Conservation (phyloP, 2,329 filamentous ascomycete genomes). For the Aspergillus udagawae region DNA sequence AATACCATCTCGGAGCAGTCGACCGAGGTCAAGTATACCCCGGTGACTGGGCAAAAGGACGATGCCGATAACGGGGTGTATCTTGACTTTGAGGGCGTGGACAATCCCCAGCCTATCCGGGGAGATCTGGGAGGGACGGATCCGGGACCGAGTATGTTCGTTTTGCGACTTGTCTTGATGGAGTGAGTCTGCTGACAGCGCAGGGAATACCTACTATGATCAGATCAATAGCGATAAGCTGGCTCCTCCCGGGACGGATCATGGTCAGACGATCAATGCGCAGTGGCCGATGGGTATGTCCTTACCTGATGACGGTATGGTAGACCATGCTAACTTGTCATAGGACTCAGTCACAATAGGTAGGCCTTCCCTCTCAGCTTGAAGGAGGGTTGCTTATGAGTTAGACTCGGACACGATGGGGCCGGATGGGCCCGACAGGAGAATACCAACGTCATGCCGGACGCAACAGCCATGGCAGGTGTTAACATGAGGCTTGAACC, state of each 20-base stretch:
- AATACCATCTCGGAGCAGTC: slow-evolving; percentile 33
- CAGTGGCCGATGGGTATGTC: slow-evolving; percentile 50
- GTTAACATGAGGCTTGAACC: slow-evolving; percentile 58
- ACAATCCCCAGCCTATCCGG: slow-evolving; percentile 54
- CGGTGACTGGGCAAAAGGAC: slow-evolving; percentile 50
- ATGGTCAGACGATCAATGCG: slow-evolving; percentile 38
- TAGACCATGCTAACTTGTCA: slow-evolving; percentile 3
- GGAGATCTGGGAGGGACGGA: slow-evolving; percentile 49
- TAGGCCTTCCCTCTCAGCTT: slow-evolving; percentile 5
- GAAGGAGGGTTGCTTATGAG: not conserved
- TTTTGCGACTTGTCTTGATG: not conserved
- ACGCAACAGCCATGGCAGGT: slow-evolving; percentile 51
- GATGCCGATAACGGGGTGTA: slow-evolving; percentile 49
- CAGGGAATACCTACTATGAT: slow-evolving; percentile 49
- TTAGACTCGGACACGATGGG: slow-evolving; percentile 39
- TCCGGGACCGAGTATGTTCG: slow-evolving; percentile 46
- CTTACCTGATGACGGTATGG: no score
- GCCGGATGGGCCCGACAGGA: slow-evolving; percentile 56
- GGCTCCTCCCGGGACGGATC: slow-evolving; percentile 53
- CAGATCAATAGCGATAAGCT: slow-evolving; percentile 53
- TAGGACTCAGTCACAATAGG: slow-evolving; percentile 46
- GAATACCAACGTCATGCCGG: slow-evolving; percentile 50
- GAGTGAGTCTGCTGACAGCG: not conserved
- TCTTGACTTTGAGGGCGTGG: slow-evolving; percentile 51
- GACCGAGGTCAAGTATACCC: slow-evolving; percentile 38